Evolutionary conservation across 345 rosid genomes (phyloP).

Genomic region (Balakata baccata): DNA sequence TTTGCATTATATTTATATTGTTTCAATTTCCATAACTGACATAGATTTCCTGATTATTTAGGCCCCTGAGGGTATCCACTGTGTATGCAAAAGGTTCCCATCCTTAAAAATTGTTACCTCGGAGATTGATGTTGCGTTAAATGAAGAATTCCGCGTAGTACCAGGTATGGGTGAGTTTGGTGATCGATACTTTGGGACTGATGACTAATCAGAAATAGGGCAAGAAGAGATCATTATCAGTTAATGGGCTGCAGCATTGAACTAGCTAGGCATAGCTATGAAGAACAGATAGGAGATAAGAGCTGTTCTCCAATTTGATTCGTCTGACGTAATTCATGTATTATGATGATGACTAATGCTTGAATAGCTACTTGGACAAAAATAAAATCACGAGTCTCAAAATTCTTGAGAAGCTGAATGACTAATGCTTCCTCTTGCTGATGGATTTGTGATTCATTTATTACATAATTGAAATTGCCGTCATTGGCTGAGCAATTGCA

Average conservation of each 20-base stretch:
- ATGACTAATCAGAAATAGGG: slow-evolving; percentile 44
- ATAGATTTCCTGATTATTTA: slow-evolving; percentile 21
- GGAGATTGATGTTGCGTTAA: slow-evolving; percentile 79
- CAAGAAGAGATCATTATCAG: slow-evolving; percentile 1
- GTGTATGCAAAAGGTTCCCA: slow-evolving; percentile 81
- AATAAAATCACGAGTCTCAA: not conserved
- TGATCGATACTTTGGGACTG: slow-evolving; percentile 95
- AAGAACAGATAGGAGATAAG: slow-evolving; percentile 15
- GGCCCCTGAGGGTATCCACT: slow-evolving; percentile 98
- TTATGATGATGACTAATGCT: not conserved
- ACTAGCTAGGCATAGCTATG: not conserved
- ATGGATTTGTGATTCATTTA: not conserved
- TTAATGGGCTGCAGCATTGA: slow-evolving; percentile 1
- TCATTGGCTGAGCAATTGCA: not conserved
- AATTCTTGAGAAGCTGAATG: not conserved
- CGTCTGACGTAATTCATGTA: not conserved
- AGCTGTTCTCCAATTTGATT: not conserved
- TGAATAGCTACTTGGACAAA: too few species aligned
- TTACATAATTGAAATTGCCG: not conserved
- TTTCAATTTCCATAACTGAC: slow-evolving; percentile 7
- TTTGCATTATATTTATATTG: not conserved
- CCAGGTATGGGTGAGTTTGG: slow-evolving; percentile 99
- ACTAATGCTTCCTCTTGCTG: not conserved
- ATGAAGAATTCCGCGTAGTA: slow-evolving; percentile 84
- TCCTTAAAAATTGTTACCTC: slow-evolving; percentile 88